Evolutionary conservation across 1,284 basidiomycete genomes (phyloP).

Genomic region (Coniophora puteana): DNA sequence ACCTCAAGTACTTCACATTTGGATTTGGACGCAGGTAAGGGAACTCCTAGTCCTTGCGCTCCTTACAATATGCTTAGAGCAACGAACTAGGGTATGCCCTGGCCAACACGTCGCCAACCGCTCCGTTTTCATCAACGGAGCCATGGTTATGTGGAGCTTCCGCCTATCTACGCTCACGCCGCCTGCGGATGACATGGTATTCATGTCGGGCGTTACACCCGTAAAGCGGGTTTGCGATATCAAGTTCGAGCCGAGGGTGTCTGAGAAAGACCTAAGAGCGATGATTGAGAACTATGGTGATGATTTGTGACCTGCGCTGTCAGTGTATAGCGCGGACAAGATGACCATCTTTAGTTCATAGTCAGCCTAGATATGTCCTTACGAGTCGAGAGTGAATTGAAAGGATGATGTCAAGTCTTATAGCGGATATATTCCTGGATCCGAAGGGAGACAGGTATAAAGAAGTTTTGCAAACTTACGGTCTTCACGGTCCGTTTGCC

Average conservation of each 20-base stretch:
- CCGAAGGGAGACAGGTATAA: too few relatives aligned
- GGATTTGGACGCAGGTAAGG: slow-evolving; percentile 35
- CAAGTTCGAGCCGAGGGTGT: background rate
- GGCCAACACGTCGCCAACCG: background rate
- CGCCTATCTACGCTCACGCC: background rate
- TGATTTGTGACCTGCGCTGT: too few relatives aligned
- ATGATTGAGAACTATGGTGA: background rate
- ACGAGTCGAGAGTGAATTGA: too few relatives aligned
- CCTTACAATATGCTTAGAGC: background rate
- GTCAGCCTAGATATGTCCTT: too few relatives aligned
- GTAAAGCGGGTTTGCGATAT: background rate
- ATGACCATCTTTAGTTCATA: too few relatives aligned
- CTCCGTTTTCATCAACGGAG: slow-evolving; percentile 1
- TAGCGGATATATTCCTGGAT: too few relatives aligned
- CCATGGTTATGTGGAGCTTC: slow-evolving; percentile 2
- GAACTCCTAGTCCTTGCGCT: background rate
- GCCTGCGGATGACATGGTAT: background rate
- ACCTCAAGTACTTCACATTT: slow-evolving; percentile 27
- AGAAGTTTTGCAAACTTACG: too few relatives aligned
- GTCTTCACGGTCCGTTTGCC: too few relatives aligned
- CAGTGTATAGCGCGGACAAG: too few relatives aligned
- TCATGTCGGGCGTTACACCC: background rate
- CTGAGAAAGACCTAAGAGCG: background rate
- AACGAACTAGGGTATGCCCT: background rate
- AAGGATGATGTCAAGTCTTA: too few relatives aligned